Base-by-base conservation (phyloP, 2,329 filamentous ascomycete genomes). In the Tolypocladium album region DNA sequence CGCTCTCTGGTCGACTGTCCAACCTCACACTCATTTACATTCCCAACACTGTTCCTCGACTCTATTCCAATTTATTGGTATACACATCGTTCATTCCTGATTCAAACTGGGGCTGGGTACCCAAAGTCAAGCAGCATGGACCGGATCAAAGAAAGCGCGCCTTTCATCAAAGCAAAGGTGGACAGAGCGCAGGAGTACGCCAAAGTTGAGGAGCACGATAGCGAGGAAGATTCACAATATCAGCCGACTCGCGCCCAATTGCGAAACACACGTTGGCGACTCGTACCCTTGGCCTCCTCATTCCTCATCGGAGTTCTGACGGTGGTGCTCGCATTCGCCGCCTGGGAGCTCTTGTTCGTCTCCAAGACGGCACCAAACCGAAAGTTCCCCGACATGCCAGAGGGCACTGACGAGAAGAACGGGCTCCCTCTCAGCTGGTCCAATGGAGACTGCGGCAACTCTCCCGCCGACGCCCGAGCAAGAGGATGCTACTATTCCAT, bases 381-480 rank as follows among this genome's bases (percentile, higher is more conserved):
- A 11, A 40, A n/a, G 2, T 58, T 61, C 24, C 61, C 61, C 2
- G 55, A 59, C 22, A 61, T 61, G 4, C 60, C 58, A 9, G 34
- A 64, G 38, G 64, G 64, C 34, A n/a, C 56, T 9, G 62, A 66
- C 53, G 52, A 53, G 15, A 38, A 40, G 7, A 65, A 60, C 7
- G 64, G 64, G 2, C 61, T 65, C 0, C 63, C 65, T 0, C 22
- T 62, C 36, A 56, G 52, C 4, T 66, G 64, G 64, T 61, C 56
- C 2, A 9, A 64, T 43, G 65, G 64, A 22, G 64, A 67, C 53
- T 66, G 65, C 45, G 65, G 65, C 38, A 64, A 61, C 58, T 66
- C 64, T 13, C 59, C 62, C 4, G 59, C 50, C 31, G 61, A 66
- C 3, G 65, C 64, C 0, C 39, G 36, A 24, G 59, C 60, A 1